Conservation (phyloP, 805 yeast genomes). For the Kurtzmaniella cleridarum region DNA sequence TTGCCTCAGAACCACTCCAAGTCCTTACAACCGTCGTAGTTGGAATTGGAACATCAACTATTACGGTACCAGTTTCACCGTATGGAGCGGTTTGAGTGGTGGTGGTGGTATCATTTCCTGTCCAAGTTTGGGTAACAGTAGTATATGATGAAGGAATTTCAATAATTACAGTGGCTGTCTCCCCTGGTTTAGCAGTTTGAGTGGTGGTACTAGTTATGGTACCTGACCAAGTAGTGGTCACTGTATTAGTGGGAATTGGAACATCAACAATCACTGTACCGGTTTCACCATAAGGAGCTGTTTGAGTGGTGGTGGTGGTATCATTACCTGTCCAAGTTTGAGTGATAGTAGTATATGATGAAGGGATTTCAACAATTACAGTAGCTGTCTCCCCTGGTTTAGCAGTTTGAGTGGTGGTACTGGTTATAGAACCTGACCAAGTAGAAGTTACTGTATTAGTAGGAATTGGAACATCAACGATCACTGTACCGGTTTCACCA, state of each 20-base stretch:
- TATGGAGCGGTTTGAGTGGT: slow-evolving; percentile 3
- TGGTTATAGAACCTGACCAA: slow-evolving; percentile 7
- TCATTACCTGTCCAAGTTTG: slow-evolving; percentile 6
- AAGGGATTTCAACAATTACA: slow-evolving; percentile 12
- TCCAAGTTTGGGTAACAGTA: slow-evolving; percentile 8
- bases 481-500: slow-evolving; percentile 6
- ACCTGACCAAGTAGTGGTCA: slow-evolving; percentile 7
- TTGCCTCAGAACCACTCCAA: slow-evolving; percentile 7
- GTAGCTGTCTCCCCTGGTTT: slow-evolving; percentile 11
- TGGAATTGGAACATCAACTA: slow-evolving; percentile 10
- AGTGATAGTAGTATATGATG: slow-evolving; percentile 2
- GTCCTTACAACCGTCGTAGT: slow-evolving; percentile 6
- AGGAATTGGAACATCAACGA: slow-evolving; percentile 7
- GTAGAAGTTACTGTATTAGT: slow-evolving; percentile 1
- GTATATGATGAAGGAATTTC: slow-evolving; percentile 9
- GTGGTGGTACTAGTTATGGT: slow-evolving; percentile 4
- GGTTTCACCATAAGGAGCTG: slow-evolving; percentile 3
- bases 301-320: slow-evolving; percentile 8
- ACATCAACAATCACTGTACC: slow-evolving; percentile 10
- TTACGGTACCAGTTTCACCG: slow-evolving; percentile 7
- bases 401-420: slow-evolving; percentile 7
- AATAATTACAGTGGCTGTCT: slow-evolving; percentile 10
- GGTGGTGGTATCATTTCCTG: slow-evolving; percentile 7
- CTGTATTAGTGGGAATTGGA: slow-evolving; percentile 11
- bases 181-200: slow-evolving; percentile 5